These are phyloP conservation scores for Cytospora piceicola DNA, from an alignment of 2,329 filamentous ascomycete species.

Conservation along the genomic window DNA sequence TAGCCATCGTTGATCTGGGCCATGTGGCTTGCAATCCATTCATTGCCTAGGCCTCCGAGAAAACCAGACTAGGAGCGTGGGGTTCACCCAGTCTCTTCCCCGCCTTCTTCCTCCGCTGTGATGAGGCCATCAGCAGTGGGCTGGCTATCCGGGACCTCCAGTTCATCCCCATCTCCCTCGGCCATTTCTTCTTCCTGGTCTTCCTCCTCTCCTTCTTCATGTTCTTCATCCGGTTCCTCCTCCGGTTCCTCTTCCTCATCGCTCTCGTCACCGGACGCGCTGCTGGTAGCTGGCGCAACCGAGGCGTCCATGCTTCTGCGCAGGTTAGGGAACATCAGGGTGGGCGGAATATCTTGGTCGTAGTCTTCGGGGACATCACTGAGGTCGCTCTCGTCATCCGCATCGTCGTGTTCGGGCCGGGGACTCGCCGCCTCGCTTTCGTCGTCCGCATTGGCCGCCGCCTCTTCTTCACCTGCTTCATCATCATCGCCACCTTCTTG, in stretches of 20 bases:
- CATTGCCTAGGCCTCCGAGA: neutral
- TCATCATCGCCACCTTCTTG: conserved; percentile 30
- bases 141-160: conserved; percentile 25
- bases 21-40: neutral
- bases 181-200: conserved; percentile 33
- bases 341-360: conserved; percentile 59
- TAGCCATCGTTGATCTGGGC: neutral
- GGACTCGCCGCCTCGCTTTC: conserved; percentile 51
- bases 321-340: conserved; percentile 58
- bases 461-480: conserved; percentile 32
- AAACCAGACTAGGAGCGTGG: neutral
- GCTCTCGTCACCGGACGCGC: conserved; percentile 32
- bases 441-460: conserved; percentile 33
- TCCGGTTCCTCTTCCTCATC: conserved; percentile 33
- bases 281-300: conserved; percentile 33
- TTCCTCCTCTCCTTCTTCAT: conserved; percentile 18
- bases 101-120: conserved; percentile 1
- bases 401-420: conserved; percentile 66
- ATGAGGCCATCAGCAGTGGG: conserved; percentile 1
- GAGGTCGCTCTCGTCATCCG: conserved; percentile 71
- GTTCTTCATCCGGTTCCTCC: conserved; percentile 26
- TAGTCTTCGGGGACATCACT: conserved; percentile 66
- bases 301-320: conserved; percentile 43
- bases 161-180: conserved; percentile 31
- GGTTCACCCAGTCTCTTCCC: conserved; percentile 16